Percentiles rank a stretch among this genome's conserved stretches.
Evolutionary conservation across 2,329 filamentous ascomycete species (phyloP).

Genomic region (Albophoma yamanashiensis): DNA sequence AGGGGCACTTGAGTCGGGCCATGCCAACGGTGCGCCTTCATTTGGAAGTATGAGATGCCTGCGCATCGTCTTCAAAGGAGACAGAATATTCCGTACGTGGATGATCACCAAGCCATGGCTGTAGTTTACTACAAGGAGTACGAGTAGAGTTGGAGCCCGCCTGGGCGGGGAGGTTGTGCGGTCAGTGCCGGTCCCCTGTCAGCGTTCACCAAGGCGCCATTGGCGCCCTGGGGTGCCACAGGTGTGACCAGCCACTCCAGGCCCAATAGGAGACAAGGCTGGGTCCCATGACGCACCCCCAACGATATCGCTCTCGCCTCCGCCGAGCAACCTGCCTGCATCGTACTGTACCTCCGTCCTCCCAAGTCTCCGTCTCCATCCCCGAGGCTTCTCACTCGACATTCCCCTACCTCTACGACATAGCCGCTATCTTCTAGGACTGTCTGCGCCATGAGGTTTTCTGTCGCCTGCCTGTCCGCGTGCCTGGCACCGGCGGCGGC

Average conservation of each 20-base stretch:
- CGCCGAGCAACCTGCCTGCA: neutral
- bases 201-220: neutral
- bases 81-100: neutral
- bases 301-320: neutral
- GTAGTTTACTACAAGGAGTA: too few species aligned
- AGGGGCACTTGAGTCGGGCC: neutral
- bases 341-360: neutral
- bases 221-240: neutral
- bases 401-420: neutral
- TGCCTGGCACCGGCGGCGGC: conserved; percentile 33
- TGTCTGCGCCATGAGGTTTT: conserved; percentile 21
- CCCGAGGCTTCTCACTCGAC: neutral
- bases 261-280: conserved; percentile 12
- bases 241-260: conserved; percentile 4
- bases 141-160: neutral
- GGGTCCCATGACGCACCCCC: conserved; percentile 24
- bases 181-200: neutral
- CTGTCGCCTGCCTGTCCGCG: conserved; percentile 33
- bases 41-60: neutral
- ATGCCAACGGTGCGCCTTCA: neutral
- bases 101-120: neutral
- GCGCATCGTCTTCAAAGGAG: neutral
- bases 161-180: neutral
- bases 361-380: neutral
- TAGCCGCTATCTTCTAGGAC: neutral